A percentile compares a stretch with the other conserved stretches of the same genome.
Conservation (phyloP, 257 asterid genomes). For the Capsicum rhomboideum region DNA sequence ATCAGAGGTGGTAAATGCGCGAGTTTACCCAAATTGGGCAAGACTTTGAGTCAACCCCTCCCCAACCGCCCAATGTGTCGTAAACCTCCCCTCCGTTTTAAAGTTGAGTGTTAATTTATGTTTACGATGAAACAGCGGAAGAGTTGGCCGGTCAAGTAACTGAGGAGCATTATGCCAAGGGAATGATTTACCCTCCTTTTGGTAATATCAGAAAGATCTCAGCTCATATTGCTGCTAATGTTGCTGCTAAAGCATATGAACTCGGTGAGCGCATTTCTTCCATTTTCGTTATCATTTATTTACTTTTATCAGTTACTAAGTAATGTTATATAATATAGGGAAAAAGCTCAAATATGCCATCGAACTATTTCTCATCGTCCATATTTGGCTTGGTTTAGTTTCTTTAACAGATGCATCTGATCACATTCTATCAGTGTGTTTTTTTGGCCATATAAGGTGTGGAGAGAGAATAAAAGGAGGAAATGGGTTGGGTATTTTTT, state of each 20-base stretch:
- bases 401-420: no score
- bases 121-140: conserved; percentile 60
- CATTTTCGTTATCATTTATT: not conserved
- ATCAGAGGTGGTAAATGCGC: not conserved
- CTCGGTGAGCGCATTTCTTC: conserved; percentile 41
- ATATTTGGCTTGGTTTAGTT: no score
- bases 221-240: conserved; percentile 81
- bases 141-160: conserved; percentile 88
- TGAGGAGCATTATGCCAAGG: conserved; percentile 75
- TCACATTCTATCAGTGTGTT: no score
- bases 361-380: no score
- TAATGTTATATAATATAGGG: no score
- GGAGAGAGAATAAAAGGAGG: no score
- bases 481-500: no score
- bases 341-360: no score
- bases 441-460: no score
- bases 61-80: not conserved
- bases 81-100: not conserved
- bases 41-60: not conserved
- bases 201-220: conserved; percentile 75
- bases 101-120: not conserved
- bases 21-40: not conserved
- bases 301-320: no score
- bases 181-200: conserved; percentile 88
- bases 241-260: conserved; percentile 93